A percentile compares a stretch with the other conserved stretches of the same genome.
Evolutionary conservation across 1,284 basidiomycete genomes (phyloP).

Genomic region (Trametes polyzona): DNA sequence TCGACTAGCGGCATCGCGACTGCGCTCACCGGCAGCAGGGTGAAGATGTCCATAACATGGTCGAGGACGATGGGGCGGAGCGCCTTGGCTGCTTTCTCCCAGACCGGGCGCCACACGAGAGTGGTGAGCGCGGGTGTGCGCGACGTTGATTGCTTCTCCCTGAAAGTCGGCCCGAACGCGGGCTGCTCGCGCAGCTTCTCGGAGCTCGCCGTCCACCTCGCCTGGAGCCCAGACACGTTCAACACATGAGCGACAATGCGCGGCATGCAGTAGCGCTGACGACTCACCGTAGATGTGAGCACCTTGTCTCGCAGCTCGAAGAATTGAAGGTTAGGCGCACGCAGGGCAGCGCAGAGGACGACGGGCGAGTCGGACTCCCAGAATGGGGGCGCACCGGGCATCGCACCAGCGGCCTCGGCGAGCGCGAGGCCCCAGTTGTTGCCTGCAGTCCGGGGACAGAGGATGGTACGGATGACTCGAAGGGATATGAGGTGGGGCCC

Average conservation of each 20-base stretch:
- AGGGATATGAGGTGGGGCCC: neutral
- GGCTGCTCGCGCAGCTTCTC: neutral
- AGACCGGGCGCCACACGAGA: neutral
- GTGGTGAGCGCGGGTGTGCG: neutral
- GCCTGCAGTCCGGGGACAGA: neutral
- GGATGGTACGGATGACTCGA: neutral
- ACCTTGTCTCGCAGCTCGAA: neutral
- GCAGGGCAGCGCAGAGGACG: neutral
- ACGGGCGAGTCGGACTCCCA: constrained; percentile 1
- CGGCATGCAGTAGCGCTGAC: neutral
- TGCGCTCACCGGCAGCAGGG: neutral
- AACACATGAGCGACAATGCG: neutral
- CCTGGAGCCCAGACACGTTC: too few relatives aligned
- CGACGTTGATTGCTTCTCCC: neutral
- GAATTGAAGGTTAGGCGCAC: neutral
- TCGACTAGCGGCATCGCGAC: neutral
- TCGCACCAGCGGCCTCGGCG: neutral
- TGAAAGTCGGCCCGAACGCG: neutral
- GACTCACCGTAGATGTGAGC: neutral
- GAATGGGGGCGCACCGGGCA: neutral
- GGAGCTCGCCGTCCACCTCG: neutral
- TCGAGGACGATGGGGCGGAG: neutral
- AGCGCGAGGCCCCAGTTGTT: too few relatives aligned
- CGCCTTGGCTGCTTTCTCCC: neutral
- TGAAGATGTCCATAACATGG: neutral